Conservation (phyloP, 352 stramenopile genomes). For the Globisporangium iwayamae region DNA sequence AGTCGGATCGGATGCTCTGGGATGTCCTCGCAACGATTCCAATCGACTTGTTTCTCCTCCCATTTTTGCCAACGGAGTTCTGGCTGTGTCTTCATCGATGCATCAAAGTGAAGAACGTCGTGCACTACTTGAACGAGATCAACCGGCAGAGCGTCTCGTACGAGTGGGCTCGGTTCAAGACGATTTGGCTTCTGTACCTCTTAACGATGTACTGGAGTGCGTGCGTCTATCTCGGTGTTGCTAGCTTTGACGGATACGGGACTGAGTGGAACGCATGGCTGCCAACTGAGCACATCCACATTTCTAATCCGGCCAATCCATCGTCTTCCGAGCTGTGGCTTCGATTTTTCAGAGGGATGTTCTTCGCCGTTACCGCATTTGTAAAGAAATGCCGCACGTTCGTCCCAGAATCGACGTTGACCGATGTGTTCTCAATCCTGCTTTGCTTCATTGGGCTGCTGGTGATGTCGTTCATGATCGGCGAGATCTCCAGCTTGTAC, state of each 20-base stretch:
- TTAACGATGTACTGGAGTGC: conserved; percentile 58
- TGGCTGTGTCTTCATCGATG: conserved; percentile 47
- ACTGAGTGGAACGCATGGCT: conserved; percentile 52
- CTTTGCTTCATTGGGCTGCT: conserved; percentile 52
- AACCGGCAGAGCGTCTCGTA: conserved; percentile 28
- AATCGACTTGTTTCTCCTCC: conserved; percentile 34
- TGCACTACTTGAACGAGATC: conserved; percentile 53
- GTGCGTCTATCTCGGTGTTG: conserved; percentile 46
- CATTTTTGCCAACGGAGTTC: conserved; percentile 9
- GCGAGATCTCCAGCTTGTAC: conserved; percentile 62
- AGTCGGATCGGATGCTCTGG: conserved; percentile 34
- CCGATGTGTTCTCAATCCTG: conserved; percentile 47
- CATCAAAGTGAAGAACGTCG: conserved; percentile 51
- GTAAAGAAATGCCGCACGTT: conserved; percentile 55
- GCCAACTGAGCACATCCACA: conserved; percentile 31
- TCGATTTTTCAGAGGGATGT: conserved; percentile 44
- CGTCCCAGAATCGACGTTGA: conserved; percentile 24
- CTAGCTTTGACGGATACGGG: conserved; percentile 35
- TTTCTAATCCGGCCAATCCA: conserved; percentile 25
- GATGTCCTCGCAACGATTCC: conserved; percentile 42
- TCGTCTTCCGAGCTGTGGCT: conserved; percentile 31
- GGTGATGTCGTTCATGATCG: conserved; percentile 69
- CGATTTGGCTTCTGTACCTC: conserved; percentile 52
- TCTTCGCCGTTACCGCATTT: conserved; percentile 56
- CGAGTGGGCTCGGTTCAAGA: conserved; percentile 24